Evolutionary conservation across 1,284 basidiomycete genomes (phyloP).

Genomic region (Cutaneotrichosporon sp.): DNA sequence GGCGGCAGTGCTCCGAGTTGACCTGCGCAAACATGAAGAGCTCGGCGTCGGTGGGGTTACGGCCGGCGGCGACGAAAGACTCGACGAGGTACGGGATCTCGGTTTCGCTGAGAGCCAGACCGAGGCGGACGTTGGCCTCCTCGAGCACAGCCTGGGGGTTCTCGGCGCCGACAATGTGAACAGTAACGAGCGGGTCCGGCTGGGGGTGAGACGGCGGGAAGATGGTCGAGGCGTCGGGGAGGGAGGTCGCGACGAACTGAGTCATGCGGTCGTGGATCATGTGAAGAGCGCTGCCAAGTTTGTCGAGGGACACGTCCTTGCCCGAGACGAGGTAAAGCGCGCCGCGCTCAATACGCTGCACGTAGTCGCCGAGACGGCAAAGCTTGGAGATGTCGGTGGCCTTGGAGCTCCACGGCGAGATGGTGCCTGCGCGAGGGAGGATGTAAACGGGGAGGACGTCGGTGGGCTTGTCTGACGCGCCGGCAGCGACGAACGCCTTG

Average conservation of each 20-base stretch:
- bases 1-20: conserved; percentile 98
- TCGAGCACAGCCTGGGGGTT: conserved; percentile 58
- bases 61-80: conserved; percentile 70
- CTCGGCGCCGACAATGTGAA: conserved; percentile 55
- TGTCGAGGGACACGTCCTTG: conserved; percentile 48
- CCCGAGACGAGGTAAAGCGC: conserved; percentile 64
- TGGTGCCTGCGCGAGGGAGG: conserved; percentile 70
- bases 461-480: conserved; percentile 31
- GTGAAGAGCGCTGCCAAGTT: conserved; percentile 54
- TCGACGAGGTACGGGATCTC: conserved; percentile 92
- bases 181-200: conserved; percentile 65
- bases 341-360: conserved; percentile 81
- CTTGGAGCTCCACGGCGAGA: conserved; percentile 95
- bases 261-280: conserved; percentile 95
- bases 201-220: conserved; percentile 60
- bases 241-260: conserved; percentile 60
- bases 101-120: conserved; percentile 81
- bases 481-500: conserved; percentile 29
- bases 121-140: conserved; percentile 75
- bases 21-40: conserved; percentile 99
- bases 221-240: conserved; percentile 60
- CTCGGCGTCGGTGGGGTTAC: conserved; percentile 93
- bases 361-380: conserved; percentile 66
- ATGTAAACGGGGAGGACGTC: conserved; percentile 60
- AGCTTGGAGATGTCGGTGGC: conserved; percentile 90